A percentile compares a stretch with the other conserved stretches of the same genome.
Evolutionary conservation across 441 rosid genomes (phyloP).

Genomic region (Croton laevigatus): DNA sequence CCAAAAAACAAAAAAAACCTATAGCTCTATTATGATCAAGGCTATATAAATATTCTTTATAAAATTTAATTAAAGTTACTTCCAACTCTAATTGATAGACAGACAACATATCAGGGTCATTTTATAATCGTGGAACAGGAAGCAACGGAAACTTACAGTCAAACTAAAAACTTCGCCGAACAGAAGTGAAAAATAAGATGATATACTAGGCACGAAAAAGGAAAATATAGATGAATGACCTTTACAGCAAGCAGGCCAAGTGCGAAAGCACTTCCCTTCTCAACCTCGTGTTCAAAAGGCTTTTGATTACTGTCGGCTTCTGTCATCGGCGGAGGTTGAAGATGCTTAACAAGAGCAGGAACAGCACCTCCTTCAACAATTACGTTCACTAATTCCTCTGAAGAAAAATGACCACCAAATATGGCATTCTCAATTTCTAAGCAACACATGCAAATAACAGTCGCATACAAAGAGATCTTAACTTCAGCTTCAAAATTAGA

Average conservation of each 20-base stretch:
- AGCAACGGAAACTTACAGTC: neutral
- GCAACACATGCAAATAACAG: conserved; percentile 17
- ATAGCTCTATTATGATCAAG: neutral
- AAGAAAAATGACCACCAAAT: neutral
- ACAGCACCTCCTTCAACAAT: conserved; percentile 96
- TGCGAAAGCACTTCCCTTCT: conserved; percentile 98
- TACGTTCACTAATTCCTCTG: conserved; percentile 93
- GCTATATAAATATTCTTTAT: neutral
- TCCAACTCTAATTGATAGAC: conserved; percentile 2
- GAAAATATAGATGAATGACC: conserved; percentile 36
- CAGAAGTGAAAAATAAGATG: neutral
- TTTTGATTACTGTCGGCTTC: conserved; percentile 47
- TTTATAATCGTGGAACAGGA: neutral
- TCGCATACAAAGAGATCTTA: neutral
- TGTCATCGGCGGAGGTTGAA: conserved; percentile 65
- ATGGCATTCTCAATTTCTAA: neutral
- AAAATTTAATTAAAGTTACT: neutral
- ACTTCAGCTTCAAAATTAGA: neutral
- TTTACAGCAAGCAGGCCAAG: conserved; percentile 93
- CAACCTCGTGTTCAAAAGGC: conserved; percentile 97
- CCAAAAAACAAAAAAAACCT: neutral
- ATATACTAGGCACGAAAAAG: neutral
- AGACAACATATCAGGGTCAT: neutral
- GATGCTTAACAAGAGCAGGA: conserved; percentile 90
- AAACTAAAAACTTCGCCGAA: conserved; percentile 1